Conservation (phyloP, 176 grass and related monocot species). For the Cenchrus purpureus region DNA sequence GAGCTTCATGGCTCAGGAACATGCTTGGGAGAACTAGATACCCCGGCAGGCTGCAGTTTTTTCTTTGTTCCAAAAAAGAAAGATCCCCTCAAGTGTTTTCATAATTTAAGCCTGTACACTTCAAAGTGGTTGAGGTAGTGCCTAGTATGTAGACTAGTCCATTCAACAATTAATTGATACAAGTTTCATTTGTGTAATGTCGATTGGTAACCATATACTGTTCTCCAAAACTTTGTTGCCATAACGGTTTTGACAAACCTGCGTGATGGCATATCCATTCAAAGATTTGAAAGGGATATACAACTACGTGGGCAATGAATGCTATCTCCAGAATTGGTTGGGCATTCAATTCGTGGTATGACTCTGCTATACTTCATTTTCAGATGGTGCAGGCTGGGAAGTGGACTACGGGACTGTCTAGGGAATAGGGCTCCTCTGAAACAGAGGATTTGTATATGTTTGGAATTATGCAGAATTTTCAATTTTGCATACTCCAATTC, state of each 20-base stretch:
- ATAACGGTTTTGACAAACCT: constrained; percentile 9
- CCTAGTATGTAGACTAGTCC: neutral
- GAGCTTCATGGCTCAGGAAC: neutral
- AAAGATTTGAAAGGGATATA: constrained; percentile 21
- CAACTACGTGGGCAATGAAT: constrained; percentile 36
- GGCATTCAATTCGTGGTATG: constrained; percentile 40
- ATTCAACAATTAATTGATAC: constrained; percentile 30
- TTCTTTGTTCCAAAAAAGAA: constrained; percentile 1
- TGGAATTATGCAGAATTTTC: neutral
- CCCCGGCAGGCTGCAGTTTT: neutral
- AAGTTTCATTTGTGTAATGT: neutral
- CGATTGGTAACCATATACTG: neutral
- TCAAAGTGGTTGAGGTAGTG: neutral
- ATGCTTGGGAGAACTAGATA: neutral
- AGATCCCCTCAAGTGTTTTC: neutral
- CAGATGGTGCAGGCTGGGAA: neutral
- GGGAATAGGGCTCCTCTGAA: neutral
- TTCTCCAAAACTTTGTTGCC: neutral
- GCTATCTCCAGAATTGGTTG: constrained; percentile 41
- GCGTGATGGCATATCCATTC: neutral
- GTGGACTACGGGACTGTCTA: neutral
- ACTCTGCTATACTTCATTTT: constrained; percentile 3
- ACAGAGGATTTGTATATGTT: neutral
- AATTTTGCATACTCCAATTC: neutral
- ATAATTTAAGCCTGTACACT: neutral